A percentile compares a stretch with the other conserved stretches of the same genome.
Evolutionary conservation across 2,329 filamentous ascomycete genomes (phyloP).

Genomic region (Parasarocladium wereldwijsianum): DNA sequence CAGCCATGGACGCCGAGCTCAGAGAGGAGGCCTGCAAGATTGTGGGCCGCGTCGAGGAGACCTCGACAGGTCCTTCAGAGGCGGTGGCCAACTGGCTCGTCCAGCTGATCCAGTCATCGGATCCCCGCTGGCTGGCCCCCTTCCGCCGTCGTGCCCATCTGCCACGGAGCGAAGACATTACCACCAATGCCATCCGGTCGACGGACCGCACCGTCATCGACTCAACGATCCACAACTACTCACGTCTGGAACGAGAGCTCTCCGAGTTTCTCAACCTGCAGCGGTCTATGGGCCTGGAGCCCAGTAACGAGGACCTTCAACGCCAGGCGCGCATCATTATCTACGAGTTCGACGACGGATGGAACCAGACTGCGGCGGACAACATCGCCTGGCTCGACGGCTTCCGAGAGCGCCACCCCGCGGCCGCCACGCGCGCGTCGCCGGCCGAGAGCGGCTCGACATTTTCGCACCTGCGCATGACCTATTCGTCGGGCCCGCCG

Average conservation of each 20-base stretch:
- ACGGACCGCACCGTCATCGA: slow-evolving; percentile 40
- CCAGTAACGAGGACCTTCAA: slow-evolving; percentile 39
- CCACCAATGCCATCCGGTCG: slow-evolving; percentile 30
- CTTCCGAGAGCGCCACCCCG: slow-evolving; percentile 33
- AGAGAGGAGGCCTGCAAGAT: slow-evolving; percentile 44
- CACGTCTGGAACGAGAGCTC: slow-evolving; percentile 39
- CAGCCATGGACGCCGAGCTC: slow-evolving; percentile 43
- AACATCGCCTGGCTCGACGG: slow-evolving; percentile 35
- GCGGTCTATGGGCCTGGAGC: slow-evolving; percentile 27
- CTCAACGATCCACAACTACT: slow-evolving; percentile 44
- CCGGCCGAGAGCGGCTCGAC: slow-evolving; percentile 1
- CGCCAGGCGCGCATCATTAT: slow-evolving; percentile 44
- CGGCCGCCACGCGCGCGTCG: slow-evolving; percentile 6
- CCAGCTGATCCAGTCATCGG: slow-evolving; percentile 32
- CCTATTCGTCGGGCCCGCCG: not conserved
- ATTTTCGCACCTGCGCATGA: slow-evolving; percentile 1
- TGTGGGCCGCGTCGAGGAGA: slow-evolving; percentile 39
- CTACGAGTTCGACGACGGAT: slow-evolving; percentile 45
- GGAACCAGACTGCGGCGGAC: slow-evolving; percentile 50
- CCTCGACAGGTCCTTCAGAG: slow-evolving; percentile 32
- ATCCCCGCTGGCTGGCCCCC: slow-evolving; percentile 37
- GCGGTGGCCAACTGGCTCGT: slow-evolving; percentile 40
- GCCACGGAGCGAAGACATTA: slow-evolving; percentile 40
- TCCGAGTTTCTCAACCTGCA: slow-evolving; percentile 34
- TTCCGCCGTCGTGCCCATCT: slow-evolving; percentile 43